Base-by-base conservation (phyloP, 23 red algal species). In the Gracilariopsis chorda region DNA sequence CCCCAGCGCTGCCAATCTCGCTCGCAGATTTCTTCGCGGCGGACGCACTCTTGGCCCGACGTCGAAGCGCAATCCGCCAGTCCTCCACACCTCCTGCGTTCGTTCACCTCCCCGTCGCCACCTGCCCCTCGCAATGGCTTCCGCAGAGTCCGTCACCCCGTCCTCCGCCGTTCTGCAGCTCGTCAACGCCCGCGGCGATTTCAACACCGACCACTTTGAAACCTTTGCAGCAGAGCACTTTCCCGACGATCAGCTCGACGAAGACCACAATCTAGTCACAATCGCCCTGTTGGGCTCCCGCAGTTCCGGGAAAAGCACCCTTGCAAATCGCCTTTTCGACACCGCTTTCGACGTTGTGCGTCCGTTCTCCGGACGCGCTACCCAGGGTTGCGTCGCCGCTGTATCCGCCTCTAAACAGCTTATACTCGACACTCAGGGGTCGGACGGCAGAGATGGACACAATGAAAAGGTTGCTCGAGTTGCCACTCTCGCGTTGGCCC, bases 381-480 rank as follows among this genome's bases (percentile, higher is more conserved):
- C 88, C 16, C 37, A 61, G 56, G 88, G 88, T 52, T 78, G 74
- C 28, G 75, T 92, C 10, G 61, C 62, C 1, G 88, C 76, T 20
- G 77, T 80, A 14, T 67, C 88, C 24, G 20, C 81, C 20, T 64
- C 48, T 0, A 29, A 39, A 30, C 43, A 42, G 12, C 46, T 88
- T 4, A 47, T 94, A 43, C 40, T 94, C 21, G 91, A 94, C 39
- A 70, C 91, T 4, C 91, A 94, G 61, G 91, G 91, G 36, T 65
- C 82, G 16, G 91, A 94, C 51, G 91, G 91, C 17, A 67, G 91
- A 2, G 91, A 88, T 44, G 91, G 82, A 51, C 61, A 94, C 8
- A 56, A 69, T 14, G 82, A 96, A 11, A 67, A 55, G 40, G 80
- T 96, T 7, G 68, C 78, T 36, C 94, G 94, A 51, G 85, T 98